Conservation (phyloP, 345 rosid genomes). For the Eucalyptus sp. region DNA sequence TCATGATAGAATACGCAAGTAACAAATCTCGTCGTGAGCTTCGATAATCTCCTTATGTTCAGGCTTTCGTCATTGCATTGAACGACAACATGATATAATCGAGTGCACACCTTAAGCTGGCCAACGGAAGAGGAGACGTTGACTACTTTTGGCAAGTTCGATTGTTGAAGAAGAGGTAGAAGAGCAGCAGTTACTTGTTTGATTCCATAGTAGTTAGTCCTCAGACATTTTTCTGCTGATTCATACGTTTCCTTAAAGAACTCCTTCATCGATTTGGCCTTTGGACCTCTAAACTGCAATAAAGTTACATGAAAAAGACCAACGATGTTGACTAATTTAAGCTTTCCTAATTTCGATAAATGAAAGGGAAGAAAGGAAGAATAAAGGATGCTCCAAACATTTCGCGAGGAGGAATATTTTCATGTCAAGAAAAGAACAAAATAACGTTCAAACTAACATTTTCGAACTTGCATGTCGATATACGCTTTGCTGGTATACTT, state of each 20-base stretch:
- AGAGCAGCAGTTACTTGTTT: neutral
- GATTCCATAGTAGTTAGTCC: constrained; percentile 8
- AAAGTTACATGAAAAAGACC: neutral
- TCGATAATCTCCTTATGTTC: neutral
- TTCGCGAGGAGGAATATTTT: neutral
- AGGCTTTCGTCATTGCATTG: neutral
- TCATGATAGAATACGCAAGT: neutral
- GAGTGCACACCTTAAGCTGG: neutral
- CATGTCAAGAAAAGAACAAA: neutral
- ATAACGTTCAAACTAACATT: neutral
- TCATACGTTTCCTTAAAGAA: neutral
- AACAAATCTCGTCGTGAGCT: neutral
- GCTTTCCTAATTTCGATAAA: neutral
- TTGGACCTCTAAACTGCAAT: neutral
- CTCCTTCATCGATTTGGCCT: neutral
- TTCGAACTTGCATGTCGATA: neutral
- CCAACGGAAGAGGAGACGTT: constrained; percentile 5
- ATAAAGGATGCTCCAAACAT: neutral
- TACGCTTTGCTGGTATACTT: no score
- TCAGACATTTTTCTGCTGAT: neutral
- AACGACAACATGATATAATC: neutral
- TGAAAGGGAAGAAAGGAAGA: neutral
- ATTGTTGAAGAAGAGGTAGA: neutral
- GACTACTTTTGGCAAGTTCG: constrained; percentile 1
- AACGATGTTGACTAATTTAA: neutral